These are phyloP conservation scores for Paramarasmius palmivorus DNA, from an alignment of 1,284 basidiomycete genomes.

Conservation along the genomic window DNA sequence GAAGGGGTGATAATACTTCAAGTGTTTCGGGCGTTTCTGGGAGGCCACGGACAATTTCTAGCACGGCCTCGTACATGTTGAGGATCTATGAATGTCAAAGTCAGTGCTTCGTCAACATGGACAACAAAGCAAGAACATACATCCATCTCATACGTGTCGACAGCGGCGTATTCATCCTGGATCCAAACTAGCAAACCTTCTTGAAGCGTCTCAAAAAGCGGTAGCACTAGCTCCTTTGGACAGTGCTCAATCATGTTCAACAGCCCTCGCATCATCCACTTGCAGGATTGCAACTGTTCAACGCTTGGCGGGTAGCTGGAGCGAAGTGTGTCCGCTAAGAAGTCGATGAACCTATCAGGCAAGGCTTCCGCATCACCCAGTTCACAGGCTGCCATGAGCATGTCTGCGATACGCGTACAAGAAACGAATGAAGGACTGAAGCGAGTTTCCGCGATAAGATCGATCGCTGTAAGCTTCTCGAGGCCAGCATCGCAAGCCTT, in stretches of 20 bases:
- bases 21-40: constrained; percentile 39
- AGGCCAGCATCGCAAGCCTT: constrained; percentile 60
- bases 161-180: constrained; percentile 51
- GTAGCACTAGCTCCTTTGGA: constrained; percentile 43
- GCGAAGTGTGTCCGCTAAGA: constrained; percentile 57
- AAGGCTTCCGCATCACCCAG: constrained; percentile 41
- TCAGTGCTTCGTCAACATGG: constrained; percentile 10
- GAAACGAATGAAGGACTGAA: constrained; percentile 42
- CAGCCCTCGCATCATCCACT: constrained; percentile 64
- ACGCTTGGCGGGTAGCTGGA: constrained; percentile 69
- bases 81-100: constrained; percentile 41
- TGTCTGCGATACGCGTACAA: constrained; percentile 54
- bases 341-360: constrained; percentile 50
- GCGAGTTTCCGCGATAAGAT: constrained; percentile 51
- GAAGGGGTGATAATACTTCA: constrained; percentile 41
- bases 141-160: constrained; percentile 59
- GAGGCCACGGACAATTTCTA: constrained; percentile 49
- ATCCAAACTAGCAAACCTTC: constrained; percentile 66
- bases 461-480: constrained; percentile 51
- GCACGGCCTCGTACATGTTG: constrained; percentile 56
- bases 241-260: constrained; percentile 53
- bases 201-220: constrained; percentile 47
- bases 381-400: constrained; percentile 57
- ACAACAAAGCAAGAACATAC: constrained; percentile 34
- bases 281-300: constrained; percentile 47